These are phyloP conservation scores for Candida caryicola DNA, from an alignment of 805 yeast species.

Conservation along the genomic window DNA sequence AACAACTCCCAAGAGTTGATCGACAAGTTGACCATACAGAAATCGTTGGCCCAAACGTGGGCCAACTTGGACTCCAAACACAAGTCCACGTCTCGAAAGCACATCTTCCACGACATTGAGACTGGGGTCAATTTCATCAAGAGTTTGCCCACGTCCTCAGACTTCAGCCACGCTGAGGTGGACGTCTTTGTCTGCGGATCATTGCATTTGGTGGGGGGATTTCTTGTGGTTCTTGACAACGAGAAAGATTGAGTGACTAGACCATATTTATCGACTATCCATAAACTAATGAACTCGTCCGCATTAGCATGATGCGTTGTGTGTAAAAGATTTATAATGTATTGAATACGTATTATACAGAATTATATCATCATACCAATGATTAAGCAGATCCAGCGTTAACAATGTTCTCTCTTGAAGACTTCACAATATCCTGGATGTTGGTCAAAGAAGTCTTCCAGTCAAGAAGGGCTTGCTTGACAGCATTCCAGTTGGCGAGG, in stretches of 20 bases:
- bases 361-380: not conserved
- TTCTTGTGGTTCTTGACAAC: slow-evolving; percentile 75
- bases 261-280: too few species aligned
- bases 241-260: slow-evolving; percentile 31
- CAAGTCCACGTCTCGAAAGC: slow-evolving; percentile 29
- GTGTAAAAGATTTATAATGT: slow-evolving; percentile 5
- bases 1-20: slow-evolving; percentile 78
- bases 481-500: slow-evolving; percentile 36
- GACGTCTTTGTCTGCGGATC: slow-evolving; percentile 94
- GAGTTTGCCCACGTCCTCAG: slow-evolving; percentile 35
- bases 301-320: too few species aligned
- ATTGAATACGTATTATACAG: slow-evolving; percentile 2
- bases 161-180: slow-evolving; percentile 24
- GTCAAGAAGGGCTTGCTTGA: slow-evolving; percentile 30
- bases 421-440: slow-evolving; percentile 39
- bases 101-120: slow-evolving; percentile 74
- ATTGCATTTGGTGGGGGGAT: slow-evolving; percentile 90
- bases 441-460: slow-evolving; percentile 42
- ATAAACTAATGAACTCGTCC: too few species aligned
- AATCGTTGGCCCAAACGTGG: slow-evolving; percentile 72
- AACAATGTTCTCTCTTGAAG: slow-evolving; percentile 43
- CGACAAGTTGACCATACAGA: slow-evolving; percentile 79
- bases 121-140: slow-evolving; percentile 58
- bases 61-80: slow-evolving; percentile 40
- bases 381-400: slow-evolving; percentile 17